Evolutionary conservation across 768 basidiomycete species (phyloP).

Genomic region (Phlebiopsis gigantea): DNA sequence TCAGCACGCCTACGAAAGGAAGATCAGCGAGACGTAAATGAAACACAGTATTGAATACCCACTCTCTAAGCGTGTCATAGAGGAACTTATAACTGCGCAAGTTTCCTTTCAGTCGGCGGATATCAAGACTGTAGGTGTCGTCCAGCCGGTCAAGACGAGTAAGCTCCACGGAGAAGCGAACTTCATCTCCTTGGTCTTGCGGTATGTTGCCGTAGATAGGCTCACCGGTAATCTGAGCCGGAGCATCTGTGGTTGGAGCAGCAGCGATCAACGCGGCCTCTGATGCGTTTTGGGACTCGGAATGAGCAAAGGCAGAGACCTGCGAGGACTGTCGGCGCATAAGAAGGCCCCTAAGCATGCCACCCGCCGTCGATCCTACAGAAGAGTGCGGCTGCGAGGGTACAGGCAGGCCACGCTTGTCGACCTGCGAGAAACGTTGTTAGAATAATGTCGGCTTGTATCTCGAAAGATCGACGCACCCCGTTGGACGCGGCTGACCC

Average conservation of each 20-base stretch:
- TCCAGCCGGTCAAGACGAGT: constrained; percentile 78
- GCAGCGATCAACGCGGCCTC: constrained; percentile 20
- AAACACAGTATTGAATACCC: constrained; percentile 29
- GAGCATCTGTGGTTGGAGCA: constrained; percentile 12
- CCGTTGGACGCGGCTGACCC: constrained; percentile 84
- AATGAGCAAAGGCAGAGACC: constrained; percentile 36
- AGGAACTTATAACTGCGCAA: constrained; percentile 90
- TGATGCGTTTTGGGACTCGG: constrained; percentile 19
- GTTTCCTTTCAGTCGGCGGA: constrained; percentile 88
- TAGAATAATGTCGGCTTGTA: constrained; percentile 9
- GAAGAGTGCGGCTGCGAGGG: constrained; percentile 59
- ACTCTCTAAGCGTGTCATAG: constrained; percentile 86
- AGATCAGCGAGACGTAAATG: neutral
- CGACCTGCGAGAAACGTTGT: constrained; percentile 49
- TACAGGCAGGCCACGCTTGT: constrained; percentile 82
- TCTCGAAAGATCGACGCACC: constrained; percentile 42
- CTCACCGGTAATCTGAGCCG: constrained; percentile 36
- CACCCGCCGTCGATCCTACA: constrained; percentile 55
- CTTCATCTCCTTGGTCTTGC: constrained; percentile 91
- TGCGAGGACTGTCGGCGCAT: constrained; percentile 92
- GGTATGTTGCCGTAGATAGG: constrained; percentile 73
- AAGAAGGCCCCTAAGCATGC: constrained; percentile 82
- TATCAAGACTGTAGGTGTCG: constrained; percentile 88
- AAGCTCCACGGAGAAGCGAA: constrained; percentile 92
- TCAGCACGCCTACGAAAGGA: constrained; percentile 19